Percentiles rank a stretch among this genome's conserved stretches.
These are phyloP conservation scores for Malus hybrid DNA, from an alignment of 331 rosid genomes.

Conservation along the genomic window DNA sequence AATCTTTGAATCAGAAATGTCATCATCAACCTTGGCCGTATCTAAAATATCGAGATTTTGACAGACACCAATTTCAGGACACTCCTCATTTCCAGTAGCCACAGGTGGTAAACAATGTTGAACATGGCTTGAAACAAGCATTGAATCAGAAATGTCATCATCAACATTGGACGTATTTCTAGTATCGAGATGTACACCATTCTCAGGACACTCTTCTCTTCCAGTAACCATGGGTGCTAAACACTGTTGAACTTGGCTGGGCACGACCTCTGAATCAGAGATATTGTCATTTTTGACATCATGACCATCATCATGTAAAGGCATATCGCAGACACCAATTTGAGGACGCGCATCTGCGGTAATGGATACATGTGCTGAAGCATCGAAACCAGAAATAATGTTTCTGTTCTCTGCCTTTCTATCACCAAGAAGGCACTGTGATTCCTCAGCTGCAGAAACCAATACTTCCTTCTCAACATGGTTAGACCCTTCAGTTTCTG, in stretches of 20 bases:
- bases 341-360: conserved; percentile 19
- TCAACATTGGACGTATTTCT: conserved; percentile 3
- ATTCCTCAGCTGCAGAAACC: conserved; percentile 18
- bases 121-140: conserved; percentile 16
- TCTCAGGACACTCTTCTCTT: conserved; percentile 21
- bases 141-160: conserved; percentile 12
- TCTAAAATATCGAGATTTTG: conserved; percentile 14
- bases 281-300: background rate
- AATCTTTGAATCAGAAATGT: conserved; percentile 7
- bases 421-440: background rate
- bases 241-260: conserved; percentile 13
- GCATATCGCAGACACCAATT: background rate
- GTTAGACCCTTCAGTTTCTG: conserved; percentile 13
- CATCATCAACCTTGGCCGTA: conserved; percentile 5
- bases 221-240: background rate
- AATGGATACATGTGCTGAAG: conserved; percentile 19
- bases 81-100: conserved; percentile 20
- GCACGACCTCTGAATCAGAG: conserved; percentile 9
- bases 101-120: conserved; percentile 1
- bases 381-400: conserved; percentile 7
- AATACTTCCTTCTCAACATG: conserved; percentile 13
- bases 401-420: conserved; percentile 19
- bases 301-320: background rate
- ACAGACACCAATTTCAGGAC: conserved; percentile 14
- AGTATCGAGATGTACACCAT: conserved; percentile 12